Evolutionary conservation across 2,329 filamentous ascomycete species (phyloP), one percentile per base, ranked within the genome.

Genomic region (Verticillium dahliae): DNA sequence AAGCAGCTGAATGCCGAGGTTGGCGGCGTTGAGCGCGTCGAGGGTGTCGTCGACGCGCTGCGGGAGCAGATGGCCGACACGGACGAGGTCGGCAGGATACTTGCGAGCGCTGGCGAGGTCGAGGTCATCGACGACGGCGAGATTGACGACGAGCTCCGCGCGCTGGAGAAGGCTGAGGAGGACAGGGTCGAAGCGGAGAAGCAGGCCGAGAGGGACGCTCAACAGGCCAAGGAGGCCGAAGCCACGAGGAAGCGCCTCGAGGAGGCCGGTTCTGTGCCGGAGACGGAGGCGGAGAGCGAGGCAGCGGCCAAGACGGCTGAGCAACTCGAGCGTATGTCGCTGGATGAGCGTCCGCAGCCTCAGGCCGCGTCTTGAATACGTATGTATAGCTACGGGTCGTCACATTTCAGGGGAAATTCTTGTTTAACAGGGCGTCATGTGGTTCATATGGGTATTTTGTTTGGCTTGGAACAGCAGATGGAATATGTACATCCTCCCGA

Each of bases 61-160:
- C 84, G 90, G 59, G 89, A 93, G 67, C 88, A 96, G 76, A 95
- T 95, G 85, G 83, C 78, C 59, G 86, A 89, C 68, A 87, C 89
- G 31, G 92, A 97, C 70, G 94, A 98, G 76, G 85, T 98, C 27
- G 86, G 87, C 34, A 85, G 83, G 61, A 88, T 94, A 50, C 83
- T 98, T 65, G 80, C 77, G 13, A 78, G 76, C 14, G 71, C 68
- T 50, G 45, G 31, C 15, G 33, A 33, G 11, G 58, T 52, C 14
- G 58, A 59, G 14, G 74, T 73, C 1, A 80, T 96, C 37, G 91
- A 97, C 72, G 93, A 97, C 70, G 82, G 71, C 22, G 93, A 96
- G 72, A 85, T 98, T 61, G 92, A 97, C 67, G 90, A 94, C 63
- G 94, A 97, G 77, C 81, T 98, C 56, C 89, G 90, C 67, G 87